Percentiles rank a stretch among this genome's conserved stretches.
Conservation (phyloP, 2,329 filamentous ascomycete species). For the Eurotiales sp. region DNA sequence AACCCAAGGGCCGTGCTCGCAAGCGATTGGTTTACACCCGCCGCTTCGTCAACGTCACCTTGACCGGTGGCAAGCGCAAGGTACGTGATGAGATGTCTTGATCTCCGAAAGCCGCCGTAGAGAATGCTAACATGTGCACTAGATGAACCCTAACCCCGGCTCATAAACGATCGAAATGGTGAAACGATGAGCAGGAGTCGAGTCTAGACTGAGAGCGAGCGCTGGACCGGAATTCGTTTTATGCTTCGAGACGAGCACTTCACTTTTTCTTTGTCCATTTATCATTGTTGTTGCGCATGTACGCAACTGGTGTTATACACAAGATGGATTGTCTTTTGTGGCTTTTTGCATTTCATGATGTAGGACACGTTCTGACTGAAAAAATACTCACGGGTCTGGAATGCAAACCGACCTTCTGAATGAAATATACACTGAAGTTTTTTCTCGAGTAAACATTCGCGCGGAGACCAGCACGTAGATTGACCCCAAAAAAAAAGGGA, state of each 20-base stretch:
- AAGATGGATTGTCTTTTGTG: conserved; percentile 4
- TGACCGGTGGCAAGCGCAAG: conserved; percentile 94
- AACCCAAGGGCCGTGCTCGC: conserved; percentile 86
- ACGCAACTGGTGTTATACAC: conserved; percentile 9
- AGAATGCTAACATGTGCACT: background rate
- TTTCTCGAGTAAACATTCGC: too few species aligned
- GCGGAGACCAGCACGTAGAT: too few species aligned
- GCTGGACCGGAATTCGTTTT: conserved; percentile 1
- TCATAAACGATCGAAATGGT: conserved; percentile 10
- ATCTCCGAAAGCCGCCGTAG: background rate
- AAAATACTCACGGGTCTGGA: too few species aligned
- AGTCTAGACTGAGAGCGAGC: background rate
- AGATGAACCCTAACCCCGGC: conserved; percentile 17
- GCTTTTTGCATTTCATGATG: too few species aligned
- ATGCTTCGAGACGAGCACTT: conserved; percentile 7
- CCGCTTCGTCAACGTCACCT: conserved; percentile 90
- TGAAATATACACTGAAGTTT: too few species aligned
- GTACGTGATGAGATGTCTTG: conserved; percentile 51
- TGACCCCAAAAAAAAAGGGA: too few species aligned
- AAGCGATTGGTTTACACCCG: conserved; percentile 92
- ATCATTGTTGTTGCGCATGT: conserved; percentile 4
- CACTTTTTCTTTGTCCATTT: conserved; percentile 9
- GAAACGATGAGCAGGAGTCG: conserved; percentile 3
- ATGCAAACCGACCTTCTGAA: too few species aligned
- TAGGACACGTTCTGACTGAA: too few species aligned